Evolutionary conservation across 1,284 basidiomycete genomes (phyloP).

Genomic region (Cryptococcus sp.): DNA sequence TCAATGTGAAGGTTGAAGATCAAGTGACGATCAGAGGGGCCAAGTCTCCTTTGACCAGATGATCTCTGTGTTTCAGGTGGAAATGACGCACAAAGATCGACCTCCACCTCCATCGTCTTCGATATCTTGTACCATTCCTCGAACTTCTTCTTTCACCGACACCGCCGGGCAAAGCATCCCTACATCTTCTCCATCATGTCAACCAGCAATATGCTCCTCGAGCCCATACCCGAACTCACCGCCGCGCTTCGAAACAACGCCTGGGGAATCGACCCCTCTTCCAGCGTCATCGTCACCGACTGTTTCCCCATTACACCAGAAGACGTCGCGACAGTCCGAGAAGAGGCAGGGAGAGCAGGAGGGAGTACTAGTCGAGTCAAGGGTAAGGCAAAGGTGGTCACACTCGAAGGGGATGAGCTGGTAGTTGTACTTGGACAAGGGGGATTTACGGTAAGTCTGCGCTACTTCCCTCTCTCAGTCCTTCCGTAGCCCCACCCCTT

Average conservation of each 20-base stretch:
- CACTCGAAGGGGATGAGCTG: slow-evolving; percentile 16
- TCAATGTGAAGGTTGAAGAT: too few species aligned
- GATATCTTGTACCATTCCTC: too few species aligned
- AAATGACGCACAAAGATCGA: too few species aligned
- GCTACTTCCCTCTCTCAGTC: too few species aligned
- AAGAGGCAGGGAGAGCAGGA: slow-evolving; percentile 5
- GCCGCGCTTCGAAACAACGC: slow-evolving; percentile 24
- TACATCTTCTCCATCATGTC: too few species aligned
- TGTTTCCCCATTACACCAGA: slow-evolving; percentile 27
- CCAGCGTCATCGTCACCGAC: slow-evolving; percentile 11
- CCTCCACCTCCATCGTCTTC: too few species aligned
- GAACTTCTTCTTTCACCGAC: too few species aligned
- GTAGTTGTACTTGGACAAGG: slow-evolving; percentile 22
- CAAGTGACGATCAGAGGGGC: too few species aligned
- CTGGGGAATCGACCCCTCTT: slow-evolving; percentile 26
- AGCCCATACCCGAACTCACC: slow-evolving; percentile 35
- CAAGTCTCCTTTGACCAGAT: too few species aligned
- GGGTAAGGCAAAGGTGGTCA: slow-evolving; percentile 18
- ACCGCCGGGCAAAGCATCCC: too few species aligned
- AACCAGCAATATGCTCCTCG: slow-evolving; percentile 27
- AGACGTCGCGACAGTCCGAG: slow-evolving; percentile 15
- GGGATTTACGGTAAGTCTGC: slow-evolving; percentile 39
- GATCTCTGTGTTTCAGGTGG: too few species aligned
- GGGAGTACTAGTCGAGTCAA: slow-evolving; percentile 13
- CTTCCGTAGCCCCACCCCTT: too few species aligned